These are phyloP conservation scores for Suillus paluster DNA, from an alignment of 768 basidiomycete genomes.

Conservation along the genomic window DNA sequence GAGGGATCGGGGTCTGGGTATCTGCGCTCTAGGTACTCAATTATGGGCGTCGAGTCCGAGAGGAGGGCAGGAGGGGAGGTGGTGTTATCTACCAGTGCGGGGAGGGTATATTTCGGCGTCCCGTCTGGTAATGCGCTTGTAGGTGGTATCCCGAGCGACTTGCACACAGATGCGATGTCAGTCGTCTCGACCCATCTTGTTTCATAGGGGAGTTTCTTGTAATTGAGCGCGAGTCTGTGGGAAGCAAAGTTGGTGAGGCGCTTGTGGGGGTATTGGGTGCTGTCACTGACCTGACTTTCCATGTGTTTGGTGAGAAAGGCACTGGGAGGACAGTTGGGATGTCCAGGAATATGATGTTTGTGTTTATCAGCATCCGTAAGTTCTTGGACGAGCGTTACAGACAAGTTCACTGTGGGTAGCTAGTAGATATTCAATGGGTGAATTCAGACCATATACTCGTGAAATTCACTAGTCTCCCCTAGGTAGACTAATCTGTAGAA, in stretches of 20 bases:
- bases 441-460: too few species aligned
- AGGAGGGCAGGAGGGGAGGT: constrained; percentile 25
- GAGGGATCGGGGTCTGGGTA: constrained; percentile 21
- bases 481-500: too few species aligned
- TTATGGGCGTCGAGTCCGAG: constrained; percentile 40
- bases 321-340: constrained; percentile 13
- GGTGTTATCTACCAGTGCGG: constrained; percentile 30
- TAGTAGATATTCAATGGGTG: too few species aligned
- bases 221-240: constrained; percentile 30
- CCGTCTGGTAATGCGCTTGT: constrained; percentile 30
- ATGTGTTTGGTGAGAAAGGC: constrained; percentile 16
- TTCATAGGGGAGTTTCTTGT: constrained; percentile 29
- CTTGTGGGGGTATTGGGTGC: neutral
- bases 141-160: constrained; percentile 29
- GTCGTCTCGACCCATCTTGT: constrained; percentile 31
- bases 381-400: too few species aligned
- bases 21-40: constrained; percentile 41
- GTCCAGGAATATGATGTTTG: constrained; percentile 17
- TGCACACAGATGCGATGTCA: constrained; percentile 28
- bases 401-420: too few species aligned
- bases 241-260: neutral
- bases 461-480: too few species aligned
- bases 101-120: constrained; percentile 36
- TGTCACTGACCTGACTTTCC: constrained; percentile 15
- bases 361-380: constrained; percentile 5